Conservation (phyloP, 2,329 filamentous ascomycete species). For the Fusarium protoensiforme region DNA sequence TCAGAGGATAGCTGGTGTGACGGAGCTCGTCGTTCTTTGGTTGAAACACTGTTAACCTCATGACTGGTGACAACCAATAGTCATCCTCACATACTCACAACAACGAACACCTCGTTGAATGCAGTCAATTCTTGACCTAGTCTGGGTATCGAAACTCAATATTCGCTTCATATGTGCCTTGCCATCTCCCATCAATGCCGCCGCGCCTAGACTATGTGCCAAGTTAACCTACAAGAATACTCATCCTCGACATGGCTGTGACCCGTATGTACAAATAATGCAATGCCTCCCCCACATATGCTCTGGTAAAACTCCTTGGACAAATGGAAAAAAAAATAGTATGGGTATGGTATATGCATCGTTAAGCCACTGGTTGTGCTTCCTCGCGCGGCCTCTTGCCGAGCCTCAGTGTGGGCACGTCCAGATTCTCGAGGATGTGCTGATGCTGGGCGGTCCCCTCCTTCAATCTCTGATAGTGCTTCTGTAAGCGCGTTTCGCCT, state of each 20-base stretch:
- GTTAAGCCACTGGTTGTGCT: slow-evolving; percentile 25
- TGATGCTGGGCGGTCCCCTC: slow-evolving; percentile 43
- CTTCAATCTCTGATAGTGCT: slow-evolving; percentile 49
- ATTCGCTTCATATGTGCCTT: slow-evolving; percentile 21
- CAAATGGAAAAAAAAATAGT: neutral
- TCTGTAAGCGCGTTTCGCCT: slow-evolving; percentile 45
- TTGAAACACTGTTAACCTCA: neutral
- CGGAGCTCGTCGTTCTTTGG: neutral
- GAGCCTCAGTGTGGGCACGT: slow-evolving; percentile 45
- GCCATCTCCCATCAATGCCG: slow-evolving; percentile 8
- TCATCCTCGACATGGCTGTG: neutral
- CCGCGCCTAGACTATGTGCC: slow-evolving; percentile 20
- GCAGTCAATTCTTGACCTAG: slow-evolving; percentile 18
- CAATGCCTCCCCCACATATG: slow-evolving; percentile 6
- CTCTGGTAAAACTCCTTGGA: slow-evolving; percentile 2
- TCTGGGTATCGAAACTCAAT: slow-evolving; percentile 36
- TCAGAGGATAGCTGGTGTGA: neutral
- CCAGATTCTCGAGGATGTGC: slow-evolving; percentile 37
- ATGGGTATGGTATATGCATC: neutral
- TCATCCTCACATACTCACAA: neutral
- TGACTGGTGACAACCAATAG: neutral
- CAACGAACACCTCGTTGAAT: slow-evolving; percentile 2
- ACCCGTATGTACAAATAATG: slow-evolving; percentile 5
- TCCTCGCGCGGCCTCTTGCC: slow-evolving; percentile 36
- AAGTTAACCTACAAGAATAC: slow-evolving; percentile 22